Evolutionary conservation across 306 rosid species (phyloP).

Genomic region (Rubus idaeus): DNA sequence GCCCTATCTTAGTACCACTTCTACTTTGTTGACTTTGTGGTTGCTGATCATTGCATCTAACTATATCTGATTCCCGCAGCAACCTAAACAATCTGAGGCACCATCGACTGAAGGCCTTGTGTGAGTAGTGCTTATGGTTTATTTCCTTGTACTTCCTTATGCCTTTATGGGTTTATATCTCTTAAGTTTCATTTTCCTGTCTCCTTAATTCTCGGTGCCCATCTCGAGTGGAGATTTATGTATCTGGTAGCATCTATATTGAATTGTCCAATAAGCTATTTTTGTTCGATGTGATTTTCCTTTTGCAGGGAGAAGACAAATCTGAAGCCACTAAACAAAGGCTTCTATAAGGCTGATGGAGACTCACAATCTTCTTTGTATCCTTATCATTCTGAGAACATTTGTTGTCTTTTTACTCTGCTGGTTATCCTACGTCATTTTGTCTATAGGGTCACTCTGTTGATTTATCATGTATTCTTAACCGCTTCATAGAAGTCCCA

Average conservation of each 20-base stretch:
- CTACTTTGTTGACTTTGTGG: constrained; percentile 23
- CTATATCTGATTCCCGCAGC: constrained; percentile 51
- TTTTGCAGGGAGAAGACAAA: constrained; percentile 65
- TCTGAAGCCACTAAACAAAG: constrained; percentile 48
- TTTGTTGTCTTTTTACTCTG: constrained; percentile 15
- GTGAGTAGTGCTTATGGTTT: constrained; percentile 47
- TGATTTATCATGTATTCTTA: constrained; percentile 41
- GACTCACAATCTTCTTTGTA: constrained; percentile 68
- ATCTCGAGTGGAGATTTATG: neutral
- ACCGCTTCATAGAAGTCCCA: constrained; percentile 53
- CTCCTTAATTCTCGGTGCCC: neutral
- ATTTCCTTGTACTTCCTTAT: neutral
- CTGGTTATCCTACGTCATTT: constrained; percentile 15
- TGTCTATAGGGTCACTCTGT: constrained; percentile 8
- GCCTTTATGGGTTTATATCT: neutral
- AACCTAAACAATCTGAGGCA: constrained; percentile 63
- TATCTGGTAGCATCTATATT: neutral
- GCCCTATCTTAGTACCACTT: neutral
- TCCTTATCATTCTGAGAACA: constrained; percentile 47
- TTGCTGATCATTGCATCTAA: constrained; percentile 35
- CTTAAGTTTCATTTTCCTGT: neutral
- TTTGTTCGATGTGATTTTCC: constrained; percentile 24
- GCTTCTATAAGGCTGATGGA: constrained; percentile 43
- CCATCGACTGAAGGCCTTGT: constrained; percentile 46
- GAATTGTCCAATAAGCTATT: constrained; percentile 18